Evolutionary conservation across 2,329 filamentous ascomycete genomes (phyloP).

Genomic region (Aspergillus spinulosporus): DNA sequence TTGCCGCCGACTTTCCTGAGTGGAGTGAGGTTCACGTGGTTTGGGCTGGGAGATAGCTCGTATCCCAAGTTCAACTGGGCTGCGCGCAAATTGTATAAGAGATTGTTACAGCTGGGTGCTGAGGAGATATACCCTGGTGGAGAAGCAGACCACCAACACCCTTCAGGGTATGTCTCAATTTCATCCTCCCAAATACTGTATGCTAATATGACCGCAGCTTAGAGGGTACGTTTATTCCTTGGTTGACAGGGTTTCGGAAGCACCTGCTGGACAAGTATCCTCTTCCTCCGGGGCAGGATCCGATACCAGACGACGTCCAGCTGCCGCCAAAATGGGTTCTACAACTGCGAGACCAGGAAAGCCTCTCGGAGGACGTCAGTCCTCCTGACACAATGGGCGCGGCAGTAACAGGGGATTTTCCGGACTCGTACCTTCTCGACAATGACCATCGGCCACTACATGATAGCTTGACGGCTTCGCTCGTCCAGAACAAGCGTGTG

Average conservation of each 20-base stretch:
- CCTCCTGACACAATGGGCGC: slow-evolving; percentile 9
- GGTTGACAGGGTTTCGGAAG: slow-evolving; percentile 68
- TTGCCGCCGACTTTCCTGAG: slow-evolving; percentile 69
- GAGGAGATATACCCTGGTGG: slow-evolving; percentile 72
- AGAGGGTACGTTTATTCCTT: slow-evolving; percentile 78
- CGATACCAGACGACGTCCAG: slow-evolving; percentile 72
- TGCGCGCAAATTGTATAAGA: slow-evolving; percentile 80
- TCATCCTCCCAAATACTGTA: background rate
- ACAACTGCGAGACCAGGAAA: slow-evolving; percentile 15
- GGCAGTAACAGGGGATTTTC: slow-evolving; percentile 17
- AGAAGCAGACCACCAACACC: slow-evolving; percentile 90
- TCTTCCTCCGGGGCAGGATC: slow-evolving; percentile 63
- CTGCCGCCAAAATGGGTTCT: slow-evolving; percentile 74
- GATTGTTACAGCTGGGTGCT: slow-evolving; percentile 80
- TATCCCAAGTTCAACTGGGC: slow-evolving; percentile 98
- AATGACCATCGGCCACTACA: slow-evolving; percentile 59
- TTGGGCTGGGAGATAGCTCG: slow-evolving; percentile 91
- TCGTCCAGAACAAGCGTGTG: slow-evolving; percentile 68
- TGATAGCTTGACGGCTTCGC: slow-evolving; percentile 55
- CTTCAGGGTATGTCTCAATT: slow-evolving; percentile 68
- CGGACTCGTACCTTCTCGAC: slow-evolving; percentile 34
- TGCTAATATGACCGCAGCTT: slow-evolving; percentile 54
- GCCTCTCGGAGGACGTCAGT: background rate
- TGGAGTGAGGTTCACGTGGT: slow-evolving; percentile 73
- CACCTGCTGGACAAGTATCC: slow-evolving; percentile 68